A percentile compares a stretch with the other conserved stretches of the same genome.
These are phyloP conservation scores for Rhodomyrtus tomentosa DNA, from an alignment of 345 rosid species.

Conservation along the genomic window DNA sequence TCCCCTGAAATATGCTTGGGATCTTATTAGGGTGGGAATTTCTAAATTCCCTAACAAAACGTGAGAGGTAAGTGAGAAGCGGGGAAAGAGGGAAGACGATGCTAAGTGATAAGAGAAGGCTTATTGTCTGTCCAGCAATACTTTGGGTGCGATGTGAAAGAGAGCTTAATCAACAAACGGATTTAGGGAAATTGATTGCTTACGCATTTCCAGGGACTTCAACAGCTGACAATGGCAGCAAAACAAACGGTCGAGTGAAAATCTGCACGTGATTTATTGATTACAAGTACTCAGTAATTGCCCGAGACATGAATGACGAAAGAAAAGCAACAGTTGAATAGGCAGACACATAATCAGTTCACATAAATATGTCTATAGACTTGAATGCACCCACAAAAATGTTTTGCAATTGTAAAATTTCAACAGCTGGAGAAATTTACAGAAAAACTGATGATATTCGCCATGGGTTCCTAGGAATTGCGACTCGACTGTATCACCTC, in stretches of 20 bases:
- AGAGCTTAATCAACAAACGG: background rate
- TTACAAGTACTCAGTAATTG: background rate
- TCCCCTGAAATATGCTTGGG: background rate
- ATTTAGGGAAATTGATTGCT: constrained; percentile 11
- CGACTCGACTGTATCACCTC: background rate
- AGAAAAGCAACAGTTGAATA: background rate
- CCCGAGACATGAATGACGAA: background rate
- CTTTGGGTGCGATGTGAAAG: background rate
- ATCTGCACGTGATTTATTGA: constrained; percentile 22
- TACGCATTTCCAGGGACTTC: constrained; percentile 78
- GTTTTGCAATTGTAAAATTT: background rate
- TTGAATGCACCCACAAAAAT: background rate
- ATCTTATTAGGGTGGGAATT: background rate
- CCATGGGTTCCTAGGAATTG: background rate
- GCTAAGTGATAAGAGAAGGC: background rate
- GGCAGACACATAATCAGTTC: background rate
- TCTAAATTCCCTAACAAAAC: background rate
- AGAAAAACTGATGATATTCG: background rate
- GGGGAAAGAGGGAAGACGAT: background rate
- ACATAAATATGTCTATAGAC: background rate
- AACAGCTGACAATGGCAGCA: constrained; percentile 64
- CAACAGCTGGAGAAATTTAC: background rate
- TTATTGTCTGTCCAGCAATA: background rate
- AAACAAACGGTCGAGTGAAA: constrained; percentile 51
- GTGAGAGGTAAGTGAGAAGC: background rate